Conservation (phyloP, 495 filamentous ascomycete genomes). For the Trypethelium eluteriae region DNA sequence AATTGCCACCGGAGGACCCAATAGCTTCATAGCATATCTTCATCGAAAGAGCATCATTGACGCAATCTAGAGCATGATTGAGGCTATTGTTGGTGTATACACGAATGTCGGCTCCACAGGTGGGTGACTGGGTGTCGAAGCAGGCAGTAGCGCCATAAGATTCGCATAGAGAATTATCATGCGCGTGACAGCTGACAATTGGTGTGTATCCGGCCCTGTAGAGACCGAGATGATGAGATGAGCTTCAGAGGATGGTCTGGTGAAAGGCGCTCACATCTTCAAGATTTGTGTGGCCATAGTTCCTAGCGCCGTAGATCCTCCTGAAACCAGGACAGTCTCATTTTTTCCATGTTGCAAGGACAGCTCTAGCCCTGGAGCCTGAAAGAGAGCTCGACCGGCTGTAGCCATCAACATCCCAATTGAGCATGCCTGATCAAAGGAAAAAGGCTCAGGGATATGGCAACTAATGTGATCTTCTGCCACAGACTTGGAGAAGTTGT, state of each 20-base stretch:
- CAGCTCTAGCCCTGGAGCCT: too few relatives aligned
- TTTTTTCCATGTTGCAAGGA: too few relatives aligned
- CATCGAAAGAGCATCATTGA: conserved; percentile 26
- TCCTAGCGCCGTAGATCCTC: conserved; percentile 42
- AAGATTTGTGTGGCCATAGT: conserved; percentile 51
- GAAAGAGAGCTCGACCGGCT: too few relatives aligned
- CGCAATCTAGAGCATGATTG: conserved; percentile 32
- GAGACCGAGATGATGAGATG: not conserved
- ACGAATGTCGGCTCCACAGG: conserved; percentile 28
- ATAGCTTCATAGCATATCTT: conserved; percentile 30
- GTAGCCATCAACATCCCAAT: too few relatives aligned
- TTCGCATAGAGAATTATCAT: conserved; percentile 27
- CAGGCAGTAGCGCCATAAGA: conserved; percentile 28
- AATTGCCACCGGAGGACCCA: conserved; percentile 39
- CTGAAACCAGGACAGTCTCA: conserved; percentile 48
- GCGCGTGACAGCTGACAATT: conserved; percentile 16
- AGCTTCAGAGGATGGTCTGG: too few relatives aligned
- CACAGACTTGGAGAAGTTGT: too few relatives aligned
- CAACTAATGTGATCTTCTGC: too few relatives aligned
- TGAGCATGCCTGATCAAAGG: too few relatives aligned
- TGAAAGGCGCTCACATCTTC: conserved; percentile 37
- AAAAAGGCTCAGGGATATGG: too few relatives aligned
- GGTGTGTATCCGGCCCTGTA: conserved; percentile 31
- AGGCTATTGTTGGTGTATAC: conserved; percentile 30
- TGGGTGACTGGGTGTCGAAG: conserved; percentile 27